Base-by-base conservation (phyloP, 805 yeast species). In the Jamesozyma piceae region DNA sequence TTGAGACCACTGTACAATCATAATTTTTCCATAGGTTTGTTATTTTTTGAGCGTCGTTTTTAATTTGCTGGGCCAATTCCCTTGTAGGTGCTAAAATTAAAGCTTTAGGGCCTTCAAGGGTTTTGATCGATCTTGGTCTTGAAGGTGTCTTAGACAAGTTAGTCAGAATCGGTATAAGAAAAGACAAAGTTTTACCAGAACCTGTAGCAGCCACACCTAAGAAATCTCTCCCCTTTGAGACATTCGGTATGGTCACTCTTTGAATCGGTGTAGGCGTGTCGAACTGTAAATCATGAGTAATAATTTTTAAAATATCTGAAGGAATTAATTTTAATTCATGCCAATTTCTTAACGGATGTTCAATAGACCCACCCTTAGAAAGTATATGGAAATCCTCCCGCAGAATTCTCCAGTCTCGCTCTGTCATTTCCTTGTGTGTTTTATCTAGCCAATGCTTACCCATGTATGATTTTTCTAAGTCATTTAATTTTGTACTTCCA, bases 161-260 rank as follows among this genome's bases (percentile, higher is more conserved):
- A 2, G 77, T 58, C 9, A 84, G 55, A 39, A 86, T 62, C 0
- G 98, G 97, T 2, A 90, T 61, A 10, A 84, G 58, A 61, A 80
- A 90, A 2, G 94, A 82, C 11, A 89, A 67, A 0, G 98, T 90
- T 58, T 92, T 90, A 53, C 98, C 98, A 1, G 95, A 84, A 11
- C 98, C 98, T 0, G 98, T 90, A 51, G 88, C 88, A 0, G 97
- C 97, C n/a, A 89, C 74, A 13, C 95, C 97, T 18, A 89, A 70
- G 2, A 85, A 68, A 58, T 90, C 96, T 20, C 76, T 63, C 3
- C 72, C 66, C 19, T 80, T 52, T 0, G 82, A 80, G 21, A 80
- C 65, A 43, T 59, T 60, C 0, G 97, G 96, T 4, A 90, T 77
- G 0, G 96, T 73, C 0, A 94, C 92, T 48, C 96, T 66, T 59